Evolutionary conservation across 768 basidiomycete genomes (phyloP), one percentile per base, ranked within the genome.

Genomic region (Lactifluus rugatus): DNA sequence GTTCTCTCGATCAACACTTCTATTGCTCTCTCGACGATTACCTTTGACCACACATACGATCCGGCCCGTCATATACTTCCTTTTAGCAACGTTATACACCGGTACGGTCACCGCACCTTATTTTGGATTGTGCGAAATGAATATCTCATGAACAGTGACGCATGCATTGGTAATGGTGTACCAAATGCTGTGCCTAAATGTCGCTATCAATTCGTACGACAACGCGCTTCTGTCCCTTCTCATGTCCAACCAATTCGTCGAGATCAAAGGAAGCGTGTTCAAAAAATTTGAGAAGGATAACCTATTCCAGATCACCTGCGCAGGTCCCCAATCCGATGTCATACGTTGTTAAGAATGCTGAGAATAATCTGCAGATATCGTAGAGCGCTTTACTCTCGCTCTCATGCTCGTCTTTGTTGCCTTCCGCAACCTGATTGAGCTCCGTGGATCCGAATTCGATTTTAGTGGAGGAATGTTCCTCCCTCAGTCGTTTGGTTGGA

Each of bases 221-320:
- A 89, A 98, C 66, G 87, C 95, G 2, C 81, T 99, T 7, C 77
- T 99, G 41, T 96, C 94, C 0, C 79, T 99, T 0, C 79, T 99
- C 8, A 84, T 99, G 46, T 96, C 93, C 46, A 99, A 98, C 68
- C 96, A 99, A 70, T 98, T 99, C 66, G 95, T 98, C 34, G 96
- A 99, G 72, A 98, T 98, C 71, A 99, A 99, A 72, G 94, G 95
- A 34, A 93, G 90, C 68, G 96, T 99, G 2, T 99, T 99, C 82
- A 99, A 98, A 73, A 97, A 88, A 69, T 98, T 99, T 66, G 96
- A 98, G 69, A 99, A 97, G 69, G 96, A 99, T 67, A 97, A 89
- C 67, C 79, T 99, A 9, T 97, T 99, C 70, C 96, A 99, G 71
- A 94, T 99, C 58, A 94, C 93, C 48, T 99, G 96, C 65, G 96